Conservation (phyloP, 140 eudicot genomes). For the Bidens hawaiensis region DNA sequence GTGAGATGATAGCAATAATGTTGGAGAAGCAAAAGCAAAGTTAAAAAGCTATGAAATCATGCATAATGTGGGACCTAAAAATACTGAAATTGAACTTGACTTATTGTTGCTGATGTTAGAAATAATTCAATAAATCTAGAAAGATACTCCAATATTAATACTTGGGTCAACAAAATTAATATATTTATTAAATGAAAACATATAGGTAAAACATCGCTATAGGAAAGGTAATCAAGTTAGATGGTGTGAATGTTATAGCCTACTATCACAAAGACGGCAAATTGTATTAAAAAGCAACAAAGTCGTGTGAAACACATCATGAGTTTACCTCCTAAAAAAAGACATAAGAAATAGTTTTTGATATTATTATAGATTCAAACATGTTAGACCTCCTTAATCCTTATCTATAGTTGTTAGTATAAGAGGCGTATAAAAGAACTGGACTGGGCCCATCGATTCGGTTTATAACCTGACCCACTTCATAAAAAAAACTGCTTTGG, state of each 20-base stretch:
- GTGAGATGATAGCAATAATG: constrained; percentile 20
- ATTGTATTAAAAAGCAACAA: neutral
- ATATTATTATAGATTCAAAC: neutral
- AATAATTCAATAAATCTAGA: constrained; percentile 12
- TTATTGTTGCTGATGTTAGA: neutral
- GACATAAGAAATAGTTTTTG: neutral
- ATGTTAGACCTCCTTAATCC: neutral
- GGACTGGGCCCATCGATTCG: no score
- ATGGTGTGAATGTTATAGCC: neutral
- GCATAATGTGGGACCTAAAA: constrained; percentile 16
- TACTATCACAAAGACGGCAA: neutral
- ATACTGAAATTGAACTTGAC: constrained; percentile 10
- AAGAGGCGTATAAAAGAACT: no score
- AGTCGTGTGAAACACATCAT: neutral
- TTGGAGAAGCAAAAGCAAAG: constrained; percentile 29
- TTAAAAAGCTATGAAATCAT: constrained; percentile 23
- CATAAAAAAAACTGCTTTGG: neutral
- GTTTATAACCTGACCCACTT: neutral
- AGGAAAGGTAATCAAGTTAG: neutral
- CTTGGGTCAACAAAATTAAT: neutral
- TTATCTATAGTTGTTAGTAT: neutral
- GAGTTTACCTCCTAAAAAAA: neutral
- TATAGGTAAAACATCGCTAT: neutral
- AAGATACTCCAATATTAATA: constrained; percentile 9
- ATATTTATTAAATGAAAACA: constrained; percentile 10